These are phyloP conservation scores for Medicago ruthenica DNA, from an alignment of 306 rosid genomes.

Conservation along the genomic window DNA sequence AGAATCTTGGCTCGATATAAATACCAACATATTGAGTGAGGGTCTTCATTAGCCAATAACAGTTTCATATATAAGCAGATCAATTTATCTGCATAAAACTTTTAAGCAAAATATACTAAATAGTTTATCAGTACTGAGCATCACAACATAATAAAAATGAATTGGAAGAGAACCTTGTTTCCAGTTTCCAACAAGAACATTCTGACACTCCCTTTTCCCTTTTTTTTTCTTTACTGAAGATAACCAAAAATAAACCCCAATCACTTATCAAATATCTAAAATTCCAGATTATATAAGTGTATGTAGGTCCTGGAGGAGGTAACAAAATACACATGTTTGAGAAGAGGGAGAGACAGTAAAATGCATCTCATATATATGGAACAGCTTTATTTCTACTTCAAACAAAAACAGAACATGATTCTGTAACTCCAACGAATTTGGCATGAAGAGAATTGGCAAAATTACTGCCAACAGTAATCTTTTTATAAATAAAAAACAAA, in stretches of 20 bases:
- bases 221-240: conserved; percentile 12
- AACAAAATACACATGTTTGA: conserved; percentile 48
- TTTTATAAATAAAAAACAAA: conserved; percentile 51
- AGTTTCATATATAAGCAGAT: neutral
- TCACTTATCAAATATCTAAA: conserved; percentile 30
- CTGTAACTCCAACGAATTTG: conserved; percentile 60
- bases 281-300: conserved; percentile 5
- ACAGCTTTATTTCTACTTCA: conserved; percentile 66
- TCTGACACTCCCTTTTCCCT: neutral
- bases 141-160: conserved; percentile 1
- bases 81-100: neutral
- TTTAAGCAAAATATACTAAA: neutral
- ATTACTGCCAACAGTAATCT: conserved; percentile 63
- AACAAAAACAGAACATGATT: conserved; percentile 53
- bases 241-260: conserved; percentile 33
- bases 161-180: neutral
- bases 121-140: neutral
- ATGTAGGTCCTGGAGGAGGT: conserved; percentile 25
- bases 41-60: neutral
- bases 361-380: conserved; percentile 42
- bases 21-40: neutral
- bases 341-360: neutral
- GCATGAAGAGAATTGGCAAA: conserved; percentile 56
- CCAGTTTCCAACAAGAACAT: conserved; percentile 20
- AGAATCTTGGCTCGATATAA: too few relatives aligned